Conservation (phyloP, 305 asterid genomes). For the Plantago coronopus region DNA sequence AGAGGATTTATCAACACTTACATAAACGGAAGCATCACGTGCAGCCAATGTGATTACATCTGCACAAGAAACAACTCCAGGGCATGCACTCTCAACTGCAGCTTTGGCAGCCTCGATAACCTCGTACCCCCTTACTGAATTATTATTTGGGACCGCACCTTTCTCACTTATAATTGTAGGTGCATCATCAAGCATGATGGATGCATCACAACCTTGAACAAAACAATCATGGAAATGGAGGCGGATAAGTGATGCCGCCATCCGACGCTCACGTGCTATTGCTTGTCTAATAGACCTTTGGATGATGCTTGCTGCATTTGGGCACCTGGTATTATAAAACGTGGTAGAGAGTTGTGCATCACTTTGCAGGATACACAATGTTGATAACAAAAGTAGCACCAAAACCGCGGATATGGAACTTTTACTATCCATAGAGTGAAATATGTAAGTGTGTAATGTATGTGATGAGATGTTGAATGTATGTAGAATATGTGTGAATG, state of each 20-base stretch:
- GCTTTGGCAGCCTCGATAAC: slow-evolving; percentile 19
- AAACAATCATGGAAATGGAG: slow-evolving; percentile 14
- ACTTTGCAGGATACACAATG: neutral
- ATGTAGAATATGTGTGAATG: no score
- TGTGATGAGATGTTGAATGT: no score
- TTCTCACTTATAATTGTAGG: slow-evolving; percentile 35
- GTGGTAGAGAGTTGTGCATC: slow-evolving; percentile 33
- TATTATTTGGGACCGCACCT: slow-evolving; percentile 28
- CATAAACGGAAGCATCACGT: slow-evolving; percentile 31
- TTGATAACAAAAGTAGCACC: neutral
- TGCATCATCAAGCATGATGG: slow-evolving; percentile 40
- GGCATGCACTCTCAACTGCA: slow-evolving; percentile 35
- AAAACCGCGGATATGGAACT: neutral
- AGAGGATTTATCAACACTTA: slow-evolving; percentile 6
- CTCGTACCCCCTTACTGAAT: slow-evolving; percentile 40
- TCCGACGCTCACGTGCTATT: slow-evolving; percentile 31
- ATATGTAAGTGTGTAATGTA: no score
- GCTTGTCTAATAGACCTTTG: slow-evolving; percentile 29
- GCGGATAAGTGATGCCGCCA: slow-evolving; percentile 41
- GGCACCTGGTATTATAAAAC: slow-evolving; percentile 30
- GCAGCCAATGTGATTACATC: slow-evolving; percentile 37
- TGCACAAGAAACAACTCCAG: slow-evolving; percentile 35
- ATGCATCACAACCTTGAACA: slow-evolving; percentile 56
- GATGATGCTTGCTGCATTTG: slow-evolving; percentile 21
- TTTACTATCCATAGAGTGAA: no score